Evolutionary conservation across 2,329 filamentous ascomycete species (phyloP), one percentile per base, ranked within the genome.

Genomic region (Diaporthe citri): DNA sequence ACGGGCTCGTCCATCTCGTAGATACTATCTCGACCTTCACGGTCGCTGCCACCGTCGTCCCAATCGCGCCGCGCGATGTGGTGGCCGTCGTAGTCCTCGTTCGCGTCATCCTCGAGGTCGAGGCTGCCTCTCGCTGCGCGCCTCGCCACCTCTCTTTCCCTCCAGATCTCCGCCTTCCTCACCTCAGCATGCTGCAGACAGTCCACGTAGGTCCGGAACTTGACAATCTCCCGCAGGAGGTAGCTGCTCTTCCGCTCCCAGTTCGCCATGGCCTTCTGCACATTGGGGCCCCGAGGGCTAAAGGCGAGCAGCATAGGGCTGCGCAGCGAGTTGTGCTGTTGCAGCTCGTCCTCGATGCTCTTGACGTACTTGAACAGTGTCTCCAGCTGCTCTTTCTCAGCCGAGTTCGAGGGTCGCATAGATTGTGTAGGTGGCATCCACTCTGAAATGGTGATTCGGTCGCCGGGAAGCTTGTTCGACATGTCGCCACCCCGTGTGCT

Each of bases 181-280:
- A 82, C 85, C 79, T 94, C 91, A 0, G 96, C 96, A 51, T 91
- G 90, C 74, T 92, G 88, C 69, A 99, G 86, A 46, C 92, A 93
- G 82, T 98, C 97, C 78, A 98, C 96, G 81, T 98, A 99, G 0
- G 96, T 98, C 76, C 93, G 89, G 85, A 98, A 98, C 84, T 98
- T 98, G 83, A 98, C 95, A 82, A 97, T 98, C 86, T 99, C 97
- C 48, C 94, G 89, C 17, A 98, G 88, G 55, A 99, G 86, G 82
- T 98, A 98, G 41, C 94, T 93, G 73, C 95, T 97, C 86, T 98
- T 98, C 81, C 94, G 92, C 87, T 99, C 96, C 96, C 97, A 99
- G 84, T 99, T 99, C 28, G 93, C 89, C 94, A 98, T 96, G 22
- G 96, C 95, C 84, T 94, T 96, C 77, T 87, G 87, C 22, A 93